phyloP scores from a whole-genome alignment of 768 basidiomycete species.

The Phaffia tasmanica region DNA sequence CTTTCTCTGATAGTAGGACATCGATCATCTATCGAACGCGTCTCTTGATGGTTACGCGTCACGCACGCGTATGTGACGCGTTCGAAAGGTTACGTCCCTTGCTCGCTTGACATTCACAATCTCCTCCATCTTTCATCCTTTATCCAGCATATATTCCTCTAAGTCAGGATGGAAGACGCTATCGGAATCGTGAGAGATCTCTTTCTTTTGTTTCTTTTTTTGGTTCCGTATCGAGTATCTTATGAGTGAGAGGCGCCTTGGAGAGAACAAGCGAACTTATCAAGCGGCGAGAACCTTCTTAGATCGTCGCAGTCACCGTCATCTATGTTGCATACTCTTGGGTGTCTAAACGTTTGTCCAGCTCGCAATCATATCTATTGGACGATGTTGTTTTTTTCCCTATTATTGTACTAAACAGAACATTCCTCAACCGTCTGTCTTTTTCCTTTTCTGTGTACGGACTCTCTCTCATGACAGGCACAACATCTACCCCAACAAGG shows the following conservation, averaged over 20 bases:
- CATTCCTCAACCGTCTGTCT: background rate
- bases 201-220: background rate
- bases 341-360: constrained; percentile 12
- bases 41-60: no score
- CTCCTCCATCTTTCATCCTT: no score
- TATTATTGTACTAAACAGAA: background rate
- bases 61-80: no score
- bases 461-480: background rate
- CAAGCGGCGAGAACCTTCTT: background rate
- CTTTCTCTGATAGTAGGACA: no score
- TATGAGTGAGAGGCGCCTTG: background rate
- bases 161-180: constrained; percentile 11
- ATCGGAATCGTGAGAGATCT: constrained; percentile 10
- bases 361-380: background rate
- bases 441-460: background rate
- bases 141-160: no score
- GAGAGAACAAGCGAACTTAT: background rate
- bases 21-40: no score
- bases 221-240: background rate
- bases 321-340: constrained; percentile 21
- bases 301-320: constrained; percentile 22
- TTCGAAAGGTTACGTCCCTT: no score
- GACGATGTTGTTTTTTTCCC: background rate
- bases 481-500: background rate
- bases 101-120: no score